These are phyloP conservation scores for Scenedesmus sp. DNA, from an alignment of 163 green algal species.

Conservation along the genomic window DNA sequence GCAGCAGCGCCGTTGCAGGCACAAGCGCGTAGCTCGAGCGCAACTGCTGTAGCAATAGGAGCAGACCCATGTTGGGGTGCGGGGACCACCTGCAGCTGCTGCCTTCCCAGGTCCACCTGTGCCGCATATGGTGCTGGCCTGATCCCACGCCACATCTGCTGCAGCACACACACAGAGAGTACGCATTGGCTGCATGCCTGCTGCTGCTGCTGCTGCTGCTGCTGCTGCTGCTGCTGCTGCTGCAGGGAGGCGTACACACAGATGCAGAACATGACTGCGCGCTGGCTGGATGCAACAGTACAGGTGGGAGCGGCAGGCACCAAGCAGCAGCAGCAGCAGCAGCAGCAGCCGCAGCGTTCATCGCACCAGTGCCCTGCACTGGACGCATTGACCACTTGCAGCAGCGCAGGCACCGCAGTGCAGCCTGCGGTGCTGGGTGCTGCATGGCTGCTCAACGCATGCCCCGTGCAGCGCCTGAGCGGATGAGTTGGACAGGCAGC, in stretches of 20 bases:
- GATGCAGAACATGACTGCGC: conserved; percentile 52
- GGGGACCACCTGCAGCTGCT: background rate
- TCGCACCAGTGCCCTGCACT: no score
- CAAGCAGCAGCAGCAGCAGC: no score
- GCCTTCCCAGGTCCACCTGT: background rate
- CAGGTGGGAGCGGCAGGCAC: conserved; percentile 6
- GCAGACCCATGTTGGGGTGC: no score
- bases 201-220: conserved; percentile 40
- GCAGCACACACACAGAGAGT: background rate
- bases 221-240: conserved; percentile 46
- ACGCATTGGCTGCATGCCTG: no score
- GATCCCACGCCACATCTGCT: no score
- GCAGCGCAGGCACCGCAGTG: no score
- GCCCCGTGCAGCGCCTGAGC: no score
- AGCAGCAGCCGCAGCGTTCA: background rate
- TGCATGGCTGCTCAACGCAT: no score
- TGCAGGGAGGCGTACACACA: conserved; percentile 68
- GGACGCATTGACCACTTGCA: no score
- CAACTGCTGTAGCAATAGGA: background rate
- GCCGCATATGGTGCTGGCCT: background rate
- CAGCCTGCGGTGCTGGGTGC: no score
- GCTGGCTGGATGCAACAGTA: conserved; percentile 46
- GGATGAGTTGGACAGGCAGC: no score
- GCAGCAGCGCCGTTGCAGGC: background rate
- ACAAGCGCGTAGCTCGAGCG: no score